Base-by-base conservation (phyloP, 371 early-diverging fungal genomes). In the Mucor lusitanicus region DNA sequence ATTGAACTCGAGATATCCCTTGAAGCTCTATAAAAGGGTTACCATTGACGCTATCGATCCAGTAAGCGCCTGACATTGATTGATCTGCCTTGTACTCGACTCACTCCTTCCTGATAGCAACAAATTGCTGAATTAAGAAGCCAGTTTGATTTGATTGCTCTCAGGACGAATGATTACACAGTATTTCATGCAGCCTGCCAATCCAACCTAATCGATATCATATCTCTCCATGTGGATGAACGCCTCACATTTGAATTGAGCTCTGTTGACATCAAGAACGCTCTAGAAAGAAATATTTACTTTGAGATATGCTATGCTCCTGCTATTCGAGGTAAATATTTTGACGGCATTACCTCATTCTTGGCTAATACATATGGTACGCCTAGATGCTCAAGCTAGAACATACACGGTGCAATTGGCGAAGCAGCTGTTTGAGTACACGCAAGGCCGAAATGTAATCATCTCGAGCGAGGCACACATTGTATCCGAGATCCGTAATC, bases 301-400 rank as follows among this genome's bases (percentile, higher is more conserved):
- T 94, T 98, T 76, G 98, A 98, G 70, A 79, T 98, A 25, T 80
- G 85, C 23, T 96, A 95, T 68, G 79, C 85, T 1, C 86, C 84
- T 19, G 90, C 91, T 8, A 86, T 94, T 39, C 69, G 90, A 80
- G 94, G 92, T 90, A 76, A 68, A 64, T 39, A 37, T 37, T 25
- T 15, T n/a, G 13, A n/a, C 23, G 15, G n/a, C 6, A 8, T 27
- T 9, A 11, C 6, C 23, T 50, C 27, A 37, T 28, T 21, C 6
- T 54, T 25, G 12, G 7, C 46, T 33, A 17, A 53, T 23, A 25
- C 23, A 13, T 11, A 9, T n/a, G 33, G 19, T 44, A 2, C n/a
- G 1, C 54, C 15, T 65, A 79, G 80, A 80, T 69, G 54, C 57
- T 44, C 75, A 72, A 15, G 62, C 70, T 30, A 75, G 78, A 40